Conservation (phyloP, 345 rosid species). For the Acer yangbiense region DNA sequence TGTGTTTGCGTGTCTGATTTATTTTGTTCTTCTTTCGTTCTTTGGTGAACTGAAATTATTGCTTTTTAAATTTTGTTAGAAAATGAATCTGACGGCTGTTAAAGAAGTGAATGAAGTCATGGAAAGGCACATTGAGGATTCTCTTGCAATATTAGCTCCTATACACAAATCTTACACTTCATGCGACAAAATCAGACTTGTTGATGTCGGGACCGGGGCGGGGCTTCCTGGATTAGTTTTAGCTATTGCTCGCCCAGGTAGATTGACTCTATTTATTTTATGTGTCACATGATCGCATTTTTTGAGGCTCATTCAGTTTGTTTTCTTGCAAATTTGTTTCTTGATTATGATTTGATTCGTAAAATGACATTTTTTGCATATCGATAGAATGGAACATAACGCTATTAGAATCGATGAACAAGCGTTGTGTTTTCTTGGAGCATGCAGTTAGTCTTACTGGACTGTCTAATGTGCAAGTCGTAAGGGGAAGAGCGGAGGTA, state of each 20-base stretch:
- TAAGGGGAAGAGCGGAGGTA: constrained; percentile 97
- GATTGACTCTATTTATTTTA: neutral
- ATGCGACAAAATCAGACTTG: constrained; percentile 43
- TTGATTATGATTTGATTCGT: neutral
- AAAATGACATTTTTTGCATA: neutral
- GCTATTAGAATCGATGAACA: constrained; percentile 77
- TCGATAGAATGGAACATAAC: constrained; percentile 84
- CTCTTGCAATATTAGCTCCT: constrained; percentile 76
- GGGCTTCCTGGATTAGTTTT: constrained; percentile 92
- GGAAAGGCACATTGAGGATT: constrained; percentile 87
- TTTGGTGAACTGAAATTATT: neutral
- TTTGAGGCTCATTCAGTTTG: neutral
- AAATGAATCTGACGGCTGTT: constrained; percentile 84
- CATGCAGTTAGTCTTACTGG: constrained; percentile 65
- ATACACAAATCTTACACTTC: constrained; percentile 45
- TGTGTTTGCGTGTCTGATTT: neutral
- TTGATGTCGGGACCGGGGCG: constrained; percentile 88
- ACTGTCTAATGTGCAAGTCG: constrained; percentile 64
- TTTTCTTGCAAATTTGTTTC: neutral
- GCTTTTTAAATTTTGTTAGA: constrained; percentile 40
- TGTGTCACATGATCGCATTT: neutral
- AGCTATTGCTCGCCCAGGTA: constrained; percentile 84
- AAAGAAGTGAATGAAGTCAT: constrained; percentile 67
- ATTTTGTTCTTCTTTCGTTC: neutral
- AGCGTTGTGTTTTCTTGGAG: constrained; percentile 89